Base-by-base conservation (phyloP, 768 basidiomycete species). In the Lyophyllum atratum region DNA sequence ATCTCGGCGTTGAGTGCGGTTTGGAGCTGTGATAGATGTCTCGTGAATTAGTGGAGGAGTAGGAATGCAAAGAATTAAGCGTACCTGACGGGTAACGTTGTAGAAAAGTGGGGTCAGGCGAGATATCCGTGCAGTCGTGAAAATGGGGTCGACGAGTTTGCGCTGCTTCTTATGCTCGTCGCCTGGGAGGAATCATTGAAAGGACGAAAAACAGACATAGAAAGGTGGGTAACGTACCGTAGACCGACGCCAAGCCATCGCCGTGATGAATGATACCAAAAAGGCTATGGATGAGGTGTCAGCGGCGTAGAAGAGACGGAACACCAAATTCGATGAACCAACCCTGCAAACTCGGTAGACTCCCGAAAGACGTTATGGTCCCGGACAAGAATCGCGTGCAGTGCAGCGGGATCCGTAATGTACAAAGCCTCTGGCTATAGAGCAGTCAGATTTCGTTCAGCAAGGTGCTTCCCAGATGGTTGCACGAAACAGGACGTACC, bases 261-360 rank as follows among this genome's bases (percentile, higher is more conserved):
- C 68, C 66, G 46, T 59, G 65, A 33, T 66, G 63, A 15, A 66
- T 60, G 46, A 69, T 50, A 5, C 68, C 68, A 49, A 69, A 69
- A 4, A 69, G 54, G 22, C 68, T 68, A 43, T n/a, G n/a, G 29
- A 31, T 11, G 11, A 31, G 29, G 29, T 31, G 5, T 31, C 11
- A 31, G 11, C 29, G 29, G 5, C 5, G 11, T 6, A 11, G 29
- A 31, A 31, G 11, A 11, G 29, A 31, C 29, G n/a, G 29, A 31
- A 11, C 11, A 11, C 5, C 19, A 22, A n/a, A 26, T 2, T 11
- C 7, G 31, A 25, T 12, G 28, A 21, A 31, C 34, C 22, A 56
- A 67, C 68, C 68, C 66, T 1, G 63, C 59, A 37, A 69, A 66
- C 54, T 69, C 68, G 2, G 56, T 64, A 4, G 68, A 69, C 37